Evolutionary conservation across 108 stramenopile species (phyloP), one percentile per base, ranked within the genome.

Genomic region (Discostella pseudostelligera): DNA sequence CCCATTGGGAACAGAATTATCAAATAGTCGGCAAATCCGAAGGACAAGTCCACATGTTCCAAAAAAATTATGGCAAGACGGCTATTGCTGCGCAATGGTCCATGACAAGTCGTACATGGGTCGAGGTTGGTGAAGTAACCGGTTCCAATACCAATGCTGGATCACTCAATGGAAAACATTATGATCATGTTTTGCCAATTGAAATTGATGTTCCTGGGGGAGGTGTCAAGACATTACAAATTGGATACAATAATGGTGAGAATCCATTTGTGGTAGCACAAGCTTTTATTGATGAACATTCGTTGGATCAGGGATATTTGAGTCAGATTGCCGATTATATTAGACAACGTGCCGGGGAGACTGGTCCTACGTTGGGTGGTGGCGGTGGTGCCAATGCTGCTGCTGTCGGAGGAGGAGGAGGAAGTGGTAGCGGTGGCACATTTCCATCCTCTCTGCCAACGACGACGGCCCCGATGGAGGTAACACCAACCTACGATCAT

Each of bases 161-260:
- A 16, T 82, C 59, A 4, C 80, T 98, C 26, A 85, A 96, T 79
- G 97, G 97, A 2, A 80, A 86, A 39, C 48, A 59, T 16, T 98
- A 87, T 72, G 96, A 97, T 72, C 94, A 97, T 66, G 90, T 97
- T 11, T 83, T 96, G 37, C 96, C 96, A 10, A 95, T 98, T 62
- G 97, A 98, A 70, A 87, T 97, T 39, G 97, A 98, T 58, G 79
- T 81, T 28, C 69, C 88, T 9, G 85, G 76, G 13, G 97, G 97
- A 8, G 89, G 87, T 14, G 90, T 97, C 0, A 80, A 74, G 28
- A 96, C 79, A 28, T 64, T 97, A 21, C 77, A 89, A 54, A 89
- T 98, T 56, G 97, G 96, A 10, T 96, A 98, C 79, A 98, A 98
- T 73, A 94, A 87, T 76, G 96, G 96, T 8, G 96, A 98, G 61